A percentile compares a stretch with the other conserved stretches of the same genome.
Evolutionary conservation across 129 eudicot genomes (phyloP).

Genomic region (Ambrosia trifida): DNA sequence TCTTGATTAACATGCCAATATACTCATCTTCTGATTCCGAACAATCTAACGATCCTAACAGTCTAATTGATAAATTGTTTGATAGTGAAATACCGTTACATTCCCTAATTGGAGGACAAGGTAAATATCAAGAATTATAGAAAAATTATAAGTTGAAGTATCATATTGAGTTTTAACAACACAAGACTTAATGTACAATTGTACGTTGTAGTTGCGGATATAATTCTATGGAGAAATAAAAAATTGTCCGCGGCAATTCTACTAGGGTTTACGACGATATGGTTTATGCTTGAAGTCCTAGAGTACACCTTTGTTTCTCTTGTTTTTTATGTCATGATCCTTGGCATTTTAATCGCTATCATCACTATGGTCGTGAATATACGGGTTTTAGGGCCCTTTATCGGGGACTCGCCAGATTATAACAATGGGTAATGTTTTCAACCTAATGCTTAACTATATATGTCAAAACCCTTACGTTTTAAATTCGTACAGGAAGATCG

Average conservation of each 20-base stretch:
- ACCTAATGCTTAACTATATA: neutral
- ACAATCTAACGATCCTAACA: slow-evolving; percentile 50
- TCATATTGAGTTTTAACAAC: neutral
- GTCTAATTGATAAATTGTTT: slow-evolving; percentile 34
- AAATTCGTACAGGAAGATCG: slow-evolving; percentile 34
- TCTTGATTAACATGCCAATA: slow-evolving; percentile 54
- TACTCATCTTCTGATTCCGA: slow-evolving; percentile 51
- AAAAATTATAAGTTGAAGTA: neutral
- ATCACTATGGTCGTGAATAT: slow-evolving; percentile 45
- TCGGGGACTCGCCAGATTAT: slow-evolving; percentile 30
- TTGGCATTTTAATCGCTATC: slow-evolving; percentile 54
- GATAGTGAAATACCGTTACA: slow-evolving; percentile 63
- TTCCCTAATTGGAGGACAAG: slow-evolving; percentile 69
- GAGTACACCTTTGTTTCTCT: slow-evolving; percentile 74
- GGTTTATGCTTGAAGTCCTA: slow-evolving; percentile 76
- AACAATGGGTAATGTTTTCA: slow-evolving; percentile 50
- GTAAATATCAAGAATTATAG: slow-evolving; percentile 19
- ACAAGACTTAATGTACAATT: slow-evolving; percentile 17
- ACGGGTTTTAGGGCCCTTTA: too few relatives aligned
- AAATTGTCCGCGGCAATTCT: slow-evolving; percentile 62
- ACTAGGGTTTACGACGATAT: slow-evolving; percentile 47
- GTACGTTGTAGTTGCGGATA: slow-evolving; percentile 59
- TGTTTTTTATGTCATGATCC: slow-evolving; percentile 52
- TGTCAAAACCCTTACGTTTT: neutral
- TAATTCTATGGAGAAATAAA: slow-evolving; percentile 83